Conservation (phyloP, 805 yeast species). For the Ogataea populi-albae region DNA sequence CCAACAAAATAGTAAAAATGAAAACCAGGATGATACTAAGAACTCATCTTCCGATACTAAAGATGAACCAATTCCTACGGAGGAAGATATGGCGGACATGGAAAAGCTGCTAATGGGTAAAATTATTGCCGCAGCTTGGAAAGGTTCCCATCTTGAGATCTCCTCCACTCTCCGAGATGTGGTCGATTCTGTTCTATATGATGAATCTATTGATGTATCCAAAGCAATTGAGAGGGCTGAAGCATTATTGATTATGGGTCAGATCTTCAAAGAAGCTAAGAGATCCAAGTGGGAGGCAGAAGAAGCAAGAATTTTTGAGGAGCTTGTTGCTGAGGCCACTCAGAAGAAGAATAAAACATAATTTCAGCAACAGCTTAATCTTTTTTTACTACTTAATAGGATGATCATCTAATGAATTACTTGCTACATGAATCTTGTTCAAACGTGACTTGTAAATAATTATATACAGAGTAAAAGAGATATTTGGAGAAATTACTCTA, state of each 20-base stretch:
- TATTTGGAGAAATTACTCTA: conserved; percentile 12
- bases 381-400: not conserved
- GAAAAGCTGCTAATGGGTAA: conserved; percentile 85
- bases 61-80: conserved; percentile 42
- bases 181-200: conserved; percentile 73
- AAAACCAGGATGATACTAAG: conserved; percentile 2
- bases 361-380: conserved; percentile 1
- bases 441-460: too few relatives aligned
- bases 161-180: conserved; percentile 76
- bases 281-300: conserved; percentile 88
- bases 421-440: too few relatives aligned
- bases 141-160: conserved; percentile 84
- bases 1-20: conserved; percentile 3
- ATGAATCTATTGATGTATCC: conserved; percentile 55
- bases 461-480: conserved; percentile 10
- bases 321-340: conserved; percentile 83
- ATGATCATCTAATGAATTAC: not conserved
- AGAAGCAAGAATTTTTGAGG: conserved; percentile 89
- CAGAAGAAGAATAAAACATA: conserved; percentile 54
- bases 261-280: conserved; percentile 58
- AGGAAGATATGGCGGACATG: conserved; percentile 63
- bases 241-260: conserved; percentile 72
- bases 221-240: conserved; percentile 75
- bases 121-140: conserved; percentile 93
- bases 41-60: conserved; percentile 29